Evolutionary conservation across 345 rosid genomes (phyloP), one percentile per base, ranked within the genome.

Genomic region (Eucalyptus regnans): DNA sequence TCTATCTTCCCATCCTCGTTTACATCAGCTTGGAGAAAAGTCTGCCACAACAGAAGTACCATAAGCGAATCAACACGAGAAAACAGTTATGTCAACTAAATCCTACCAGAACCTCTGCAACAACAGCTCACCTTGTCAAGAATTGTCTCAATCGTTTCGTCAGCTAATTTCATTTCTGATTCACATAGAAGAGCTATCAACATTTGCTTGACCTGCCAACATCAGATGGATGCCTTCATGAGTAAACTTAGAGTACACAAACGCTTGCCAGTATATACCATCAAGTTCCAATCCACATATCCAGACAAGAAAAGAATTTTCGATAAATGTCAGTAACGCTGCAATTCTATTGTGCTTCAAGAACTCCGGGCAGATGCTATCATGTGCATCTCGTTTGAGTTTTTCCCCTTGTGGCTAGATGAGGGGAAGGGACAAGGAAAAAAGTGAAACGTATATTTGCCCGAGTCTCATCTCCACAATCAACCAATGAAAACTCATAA

Each of bases 131-230:
- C 99, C 97, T 98, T 96, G 90, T 98, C 99, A 49, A 98, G 96
- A 90, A 98, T 98, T 48, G 93, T 93, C 94, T 98, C 99, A 87
- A 98, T 95, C 60, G 99, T 97, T 91, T 97, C 99, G 88, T 98
- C 99, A 52, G 99, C 96, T 93, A 98, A 87, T 92, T 95, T 96
- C 98, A 98, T 95, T 93, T 96, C 98, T 44, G 99, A 97, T 91
- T 98, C 99, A 86, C 99, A 90, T 50, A 98, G 95, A 89, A 98
- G 99, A 41, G 99, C 99, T 92, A 98, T 96, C 91, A 98, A 87
- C 99, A 98, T 98, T 92, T 97, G 99, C 92, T 97, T 98, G 48
- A 98, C 99, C 99, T 97, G 91, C 92, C 91, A 92, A 91, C 48
- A 76, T 41, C 84, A 76, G 48, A 76, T 41, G 84, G 84, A 20